Conservation (phyloP, 2,329 filamentous ascomycete genomes). For the Fusarium tanahbumbuense region DNA sequence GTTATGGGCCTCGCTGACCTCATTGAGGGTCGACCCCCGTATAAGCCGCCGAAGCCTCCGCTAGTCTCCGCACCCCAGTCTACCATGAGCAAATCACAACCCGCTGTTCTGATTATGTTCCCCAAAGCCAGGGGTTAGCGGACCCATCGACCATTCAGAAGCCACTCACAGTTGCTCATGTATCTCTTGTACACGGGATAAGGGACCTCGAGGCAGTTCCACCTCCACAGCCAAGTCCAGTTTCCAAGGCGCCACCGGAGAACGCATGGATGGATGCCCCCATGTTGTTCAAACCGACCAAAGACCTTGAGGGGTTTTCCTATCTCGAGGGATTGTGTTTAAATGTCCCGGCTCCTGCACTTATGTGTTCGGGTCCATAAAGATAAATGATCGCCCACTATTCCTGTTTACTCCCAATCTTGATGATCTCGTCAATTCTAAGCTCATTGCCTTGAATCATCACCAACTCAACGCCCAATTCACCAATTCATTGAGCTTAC, state of each 20-base stretch:
- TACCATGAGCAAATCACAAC: conserved; percentile 15
- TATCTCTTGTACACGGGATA: conserved; percentile 30
- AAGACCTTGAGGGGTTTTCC: conserved; percentile 46
- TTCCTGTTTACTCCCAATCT: conserved; percentile 7
- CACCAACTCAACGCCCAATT: conserved; percentile 1
- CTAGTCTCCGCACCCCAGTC: conserved; percentile 28
- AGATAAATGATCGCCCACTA: conserved; percentile 23
- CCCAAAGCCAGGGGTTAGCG: conserved; percentile 16
- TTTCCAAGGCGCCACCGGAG: conserved; percentile 40
- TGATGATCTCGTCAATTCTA: conserved; percentile 22
- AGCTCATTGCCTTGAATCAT: conserved; percentile 13
- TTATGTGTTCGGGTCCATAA: conserved; percentile 19
- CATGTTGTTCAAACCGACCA: conserved; percentile 41
- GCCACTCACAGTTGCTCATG: conserved; percentile 15
- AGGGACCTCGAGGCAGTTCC: conserved; percentile 29
- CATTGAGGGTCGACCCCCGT: conserved; percentile 42
- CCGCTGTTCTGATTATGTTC: not conserved
- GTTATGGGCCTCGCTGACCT: conserved; percentile 39
- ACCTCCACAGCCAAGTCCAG: conserved; percentile 40
- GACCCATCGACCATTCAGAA: conserved; percentile 19
- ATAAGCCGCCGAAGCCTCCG: conserved; percentile 41
- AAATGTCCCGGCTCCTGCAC: conserved; percentile 36
- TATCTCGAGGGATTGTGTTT: conserved; percentile 40
- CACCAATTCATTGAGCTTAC: conserved; percentile 9
- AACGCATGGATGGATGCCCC: conserved; percentile 36